These are phyloP conservation scores for Collybia sordida DNA, from an alignment of 768 basidiomycete genomes.

Conservation along the genomic window DNA sequence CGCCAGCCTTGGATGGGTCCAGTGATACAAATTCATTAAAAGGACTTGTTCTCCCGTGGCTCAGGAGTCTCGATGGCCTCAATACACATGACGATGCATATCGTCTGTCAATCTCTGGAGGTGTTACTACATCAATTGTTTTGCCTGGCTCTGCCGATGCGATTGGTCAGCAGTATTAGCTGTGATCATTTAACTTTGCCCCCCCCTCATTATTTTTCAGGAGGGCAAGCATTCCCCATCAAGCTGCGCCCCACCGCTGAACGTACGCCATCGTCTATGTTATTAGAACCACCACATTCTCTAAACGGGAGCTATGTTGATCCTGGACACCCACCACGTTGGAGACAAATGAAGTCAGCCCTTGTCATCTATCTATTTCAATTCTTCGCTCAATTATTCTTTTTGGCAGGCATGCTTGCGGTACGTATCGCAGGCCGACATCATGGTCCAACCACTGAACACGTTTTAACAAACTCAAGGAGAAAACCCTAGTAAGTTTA, in stretches of 20 bases:
- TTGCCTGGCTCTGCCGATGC: conserved; percentile 73
- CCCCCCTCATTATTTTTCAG: conserved; percentile 27
- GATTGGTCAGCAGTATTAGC: conserved; percentile 41
- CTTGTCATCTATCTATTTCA: conserved; percentile 12
- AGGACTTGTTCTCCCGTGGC: conserved; percentile 55
- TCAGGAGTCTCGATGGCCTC: conserved; percentile 74
- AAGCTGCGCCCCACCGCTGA: conserved; percentile 75
- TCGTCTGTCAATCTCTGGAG: conserved; percentile 66
- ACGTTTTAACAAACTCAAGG: conserved; percentile 27
- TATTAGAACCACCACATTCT: conserved; percentile 74
- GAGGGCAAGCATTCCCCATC: conserved; percentile 75
- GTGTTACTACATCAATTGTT: conserved; percentile 74
- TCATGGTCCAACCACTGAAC: no score
- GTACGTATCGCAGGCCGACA: conserved; percentile 28
- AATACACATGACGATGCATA: conserved; percentile 81
- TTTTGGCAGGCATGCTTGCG: conserved; percentile 51
- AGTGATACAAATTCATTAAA: conserved; percentile 56
- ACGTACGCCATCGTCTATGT: conserved; percentile 68
- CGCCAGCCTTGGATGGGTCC: conserved; percentile 36
- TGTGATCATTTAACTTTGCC: not conserved
- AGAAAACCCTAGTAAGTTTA: conserved; percentile 50
- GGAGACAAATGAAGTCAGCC: conserved; percentile 75
- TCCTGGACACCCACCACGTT: conserved; percentile 48
- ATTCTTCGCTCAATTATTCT: not conserved
- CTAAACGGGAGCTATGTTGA: conserved; percentile 53